Conservation (phyloP, 163 green algal genomes). For the Chlamydomonas reinhardtii region DNA sequence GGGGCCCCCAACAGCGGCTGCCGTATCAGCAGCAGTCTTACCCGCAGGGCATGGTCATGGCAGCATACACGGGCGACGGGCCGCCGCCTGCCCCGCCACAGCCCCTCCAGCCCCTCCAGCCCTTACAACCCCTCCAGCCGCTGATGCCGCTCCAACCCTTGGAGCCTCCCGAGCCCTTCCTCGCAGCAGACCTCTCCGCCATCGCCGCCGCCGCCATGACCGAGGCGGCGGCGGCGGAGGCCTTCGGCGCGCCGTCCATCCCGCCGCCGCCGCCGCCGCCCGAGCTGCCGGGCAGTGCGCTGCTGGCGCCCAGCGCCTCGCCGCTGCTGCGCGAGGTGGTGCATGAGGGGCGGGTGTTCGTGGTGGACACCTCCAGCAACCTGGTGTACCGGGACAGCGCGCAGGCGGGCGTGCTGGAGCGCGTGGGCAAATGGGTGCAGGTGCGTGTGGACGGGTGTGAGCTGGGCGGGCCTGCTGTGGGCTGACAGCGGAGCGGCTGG, state of each 20-base stretch:
- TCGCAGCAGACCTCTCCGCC: slow-evolving; percentile 8
- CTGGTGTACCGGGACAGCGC: slow-evolving; percentile 51
- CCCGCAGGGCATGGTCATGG: background rate
- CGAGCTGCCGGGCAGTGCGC: background rate
- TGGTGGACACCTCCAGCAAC: slow-evolving; percentile 40
- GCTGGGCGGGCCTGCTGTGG: no score
- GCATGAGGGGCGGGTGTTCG: slow-evolving; percentile 38
- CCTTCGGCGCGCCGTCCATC: background rate
- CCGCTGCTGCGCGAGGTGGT: slow-evolving; percentile 34
- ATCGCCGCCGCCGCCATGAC: background rate
- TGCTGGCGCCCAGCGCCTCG: slow-evolving; percentile 16
- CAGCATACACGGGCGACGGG: background rate
- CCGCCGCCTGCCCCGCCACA: background rate
- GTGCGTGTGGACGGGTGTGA: background rate
- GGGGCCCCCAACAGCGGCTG: background rate
- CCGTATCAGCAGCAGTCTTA: background rate
- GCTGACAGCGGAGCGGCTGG: no score
- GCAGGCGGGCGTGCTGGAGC: slow-evolving; percentile 43
- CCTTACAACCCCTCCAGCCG: background rate
- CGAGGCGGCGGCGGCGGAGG: background rate
- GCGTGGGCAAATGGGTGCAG: slow-evolving; percentile 55
- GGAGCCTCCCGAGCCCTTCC: background rate
- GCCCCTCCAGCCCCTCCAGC: background rate
- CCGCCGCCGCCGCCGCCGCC: background rate
- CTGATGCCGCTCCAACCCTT: no score